Conservation (phyloP, 2,329 filamentous ascomycete genomes). For the Ophiostoma quercus region DNA sequence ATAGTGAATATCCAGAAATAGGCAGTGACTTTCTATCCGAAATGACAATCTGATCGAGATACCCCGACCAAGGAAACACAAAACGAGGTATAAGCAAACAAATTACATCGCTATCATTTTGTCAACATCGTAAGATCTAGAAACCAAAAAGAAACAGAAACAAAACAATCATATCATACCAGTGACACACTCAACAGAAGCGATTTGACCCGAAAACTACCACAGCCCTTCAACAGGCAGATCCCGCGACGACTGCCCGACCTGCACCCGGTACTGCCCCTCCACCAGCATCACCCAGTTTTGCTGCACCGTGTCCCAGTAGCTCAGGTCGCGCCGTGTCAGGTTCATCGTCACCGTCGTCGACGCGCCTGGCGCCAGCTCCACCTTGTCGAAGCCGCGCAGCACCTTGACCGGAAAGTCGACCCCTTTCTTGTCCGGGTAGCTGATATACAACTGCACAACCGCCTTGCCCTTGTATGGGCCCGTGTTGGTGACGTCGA, state of each 20-base stretch:
- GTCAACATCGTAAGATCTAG: too few relatives aligned
- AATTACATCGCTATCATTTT: too few relatives aligned
- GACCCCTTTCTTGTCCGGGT: constrained; percentile 33
- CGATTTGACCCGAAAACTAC: constrained; percentile 17
- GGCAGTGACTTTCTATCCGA: too few relatives aligned
- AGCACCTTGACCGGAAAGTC: constrained; percentile 49
- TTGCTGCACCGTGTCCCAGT: constrained; percentile 48
- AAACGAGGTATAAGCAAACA: too few relatives aligned
- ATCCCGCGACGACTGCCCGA: constrained; percentile 29
- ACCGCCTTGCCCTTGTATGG: constrained; percentile 40
- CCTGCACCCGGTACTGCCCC: constrained; percentile 26
- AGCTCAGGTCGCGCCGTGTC: constrained; percentile 48
- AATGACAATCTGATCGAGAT: too few relatives aligned
- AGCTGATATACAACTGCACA: constrained; percentile 45
- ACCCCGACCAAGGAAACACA: too few relatives aligned
- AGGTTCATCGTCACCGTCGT: constrained; percentile 43
- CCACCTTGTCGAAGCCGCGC: constrained; percentile 67
- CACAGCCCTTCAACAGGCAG: constrained; percentile 25
- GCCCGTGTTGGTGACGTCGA: constrained; percentile 53
- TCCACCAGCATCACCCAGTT: constrained; percentile 41
- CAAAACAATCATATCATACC: too few relatives aligned
- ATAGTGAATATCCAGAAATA: too few relatives aligned
- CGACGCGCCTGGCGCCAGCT: constrained; percentile 45
- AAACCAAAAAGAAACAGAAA: too few relatives aligned
- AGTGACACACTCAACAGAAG: too few relatives aligned